phyloP scores from a whole-genome alignment of 345 rosid genomes.

The Excoecaria agallocha region DNA sequence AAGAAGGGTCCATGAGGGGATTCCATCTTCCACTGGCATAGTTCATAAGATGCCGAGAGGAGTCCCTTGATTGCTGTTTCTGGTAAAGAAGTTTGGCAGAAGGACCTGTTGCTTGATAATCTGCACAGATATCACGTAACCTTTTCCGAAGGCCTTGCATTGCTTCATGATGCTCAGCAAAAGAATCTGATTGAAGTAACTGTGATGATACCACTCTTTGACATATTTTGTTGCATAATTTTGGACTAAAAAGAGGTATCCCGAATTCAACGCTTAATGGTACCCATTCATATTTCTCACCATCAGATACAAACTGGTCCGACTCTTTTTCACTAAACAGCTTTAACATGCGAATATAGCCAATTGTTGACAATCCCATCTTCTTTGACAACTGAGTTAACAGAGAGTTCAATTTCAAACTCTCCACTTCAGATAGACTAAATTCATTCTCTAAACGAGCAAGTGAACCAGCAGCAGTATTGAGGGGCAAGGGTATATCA shows the following conservation, averaged over 20 bases:
- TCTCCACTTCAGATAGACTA: constrained; percentile 62
- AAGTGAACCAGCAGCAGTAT: constrained; percentile 76
- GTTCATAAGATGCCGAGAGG: constrained; percentile 62
- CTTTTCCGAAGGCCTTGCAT: constrained; percentile 80
- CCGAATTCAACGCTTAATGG: constrained; percentile 91
- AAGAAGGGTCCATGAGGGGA: constrained; percentile 93
- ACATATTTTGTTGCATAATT: constrained; percentile 76
- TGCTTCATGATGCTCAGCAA: constrained; percentile 67
- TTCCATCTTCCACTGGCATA: constrained; percentile 99
- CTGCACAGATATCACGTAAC: constrained; percentile 76
- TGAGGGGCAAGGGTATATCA: constrained; percentile 87
- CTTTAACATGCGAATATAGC: constrained; percentile 80
- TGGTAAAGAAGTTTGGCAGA: constrained; percentile 90
- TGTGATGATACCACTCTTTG: constrained; percentile 76
- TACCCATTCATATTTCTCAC: constrained; percentile 81
- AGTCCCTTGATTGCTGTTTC: constrained; percentile 73
- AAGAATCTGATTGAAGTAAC: constrained; percentile 86
- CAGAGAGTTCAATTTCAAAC: constrained; percentile 55
- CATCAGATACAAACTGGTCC: constrained; percentile 52
- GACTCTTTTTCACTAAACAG: constrained; percentile 70
- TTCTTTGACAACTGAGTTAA: constrained; percentile 55
- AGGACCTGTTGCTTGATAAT: constrained; percentile 96
- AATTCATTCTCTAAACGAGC: constrained; percentile 62
- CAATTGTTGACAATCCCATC: constrained; percentile 75
- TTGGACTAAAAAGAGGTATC: constrained; percentile 89